phyloP scores from a whole-genome alignment of 2,329 filamentous ascomycete species.

The Apiospora kogelbergensis region DNA sequence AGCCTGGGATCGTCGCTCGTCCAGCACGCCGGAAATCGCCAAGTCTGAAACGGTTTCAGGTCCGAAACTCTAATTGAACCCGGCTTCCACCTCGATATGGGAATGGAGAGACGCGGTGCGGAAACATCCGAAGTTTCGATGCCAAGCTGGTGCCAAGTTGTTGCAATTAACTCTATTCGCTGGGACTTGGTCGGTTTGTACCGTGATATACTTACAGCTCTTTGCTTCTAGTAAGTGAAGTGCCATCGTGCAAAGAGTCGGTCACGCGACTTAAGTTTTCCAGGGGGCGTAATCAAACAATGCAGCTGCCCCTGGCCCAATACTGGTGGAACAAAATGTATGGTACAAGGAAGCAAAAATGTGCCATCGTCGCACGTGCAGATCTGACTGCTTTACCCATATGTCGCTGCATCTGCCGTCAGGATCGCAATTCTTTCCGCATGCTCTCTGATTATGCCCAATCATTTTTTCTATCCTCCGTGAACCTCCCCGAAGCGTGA shows the following conservation, averaged over 20 bases:
- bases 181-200: neutral
- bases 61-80: neutral
- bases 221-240: neutral
- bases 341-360: neutral
- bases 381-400: neutral
- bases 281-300: neutral
- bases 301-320: neutral
- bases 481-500: neutral
- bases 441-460: neutral
- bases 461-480: neutral
- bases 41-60: conserved; percentile 7
- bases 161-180: neutral
- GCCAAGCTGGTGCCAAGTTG: neutral
- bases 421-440: too few species aligned
- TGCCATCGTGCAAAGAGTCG: neutral
- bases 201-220: neutral
- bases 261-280: neutral
- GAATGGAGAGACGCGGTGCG: neutral
- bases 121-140: neutral
- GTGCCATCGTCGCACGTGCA: neutral
- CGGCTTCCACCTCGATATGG: too few species aligned
- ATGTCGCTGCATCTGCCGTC: neutral
- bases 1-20: neutral
- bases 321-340: neutral
- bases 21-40: neutral